Evolutionary conservation across 2,329 filamentous ascomycete genomes (phyloP), one percentile per base, ranked within the genome.

Genomic region (Alternaria gansuensis): DNA sequence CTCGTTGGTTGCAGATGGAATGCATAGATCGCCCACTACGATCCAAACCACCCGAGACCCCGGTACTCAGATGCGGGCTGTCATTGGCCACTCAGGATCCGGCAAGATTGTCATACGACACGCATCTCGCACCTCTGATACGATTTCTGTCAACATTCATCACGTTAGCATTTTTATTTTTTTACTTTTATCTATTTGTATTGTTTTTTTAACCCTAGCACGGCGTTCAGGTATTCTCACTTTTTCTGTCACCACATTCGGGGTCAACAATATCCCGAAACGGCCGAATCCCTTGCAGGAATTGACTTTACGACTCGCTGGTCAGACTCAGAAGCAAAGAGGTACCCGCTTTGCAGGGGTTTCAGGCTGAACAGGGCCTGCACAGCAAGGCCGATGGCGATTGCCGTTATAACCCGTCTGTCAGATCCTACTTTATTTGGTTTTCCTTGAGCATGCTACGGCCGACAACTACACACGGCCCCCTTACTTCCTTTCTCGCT

Each of bases 261-360:
- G 59, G 51, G 62, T 66, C 66, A 65, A 65, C 63, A 62, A 57
- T 23, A 59, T 31, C 61, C 69, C 69, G 64, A 69, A 65, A 68
- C 64, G 49, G 59, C 63, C 60, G 48, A 52, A 51, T 54, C 61
- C 46, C 54, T 66, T 58, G 46, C 59, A 55, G 67, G 58, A 54
- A 53, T 64, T 60, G 46, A 56, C 57, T 60, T 61, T 59, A 59
- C 62, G 54, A 62, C 58, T 70, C 62, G 65, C 63, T 62, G 57
- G 67, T 66, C 66, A 75, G 75, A 74, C 67, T 66, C 66, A 75
- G 75, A 74, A 76, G 73, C 69, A 75, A 73, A 56, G 54, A 62
- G 50, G 51, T 63, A 54, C 55, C 61, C 65, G 59, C 65, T 68
- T 55, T 39, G 24, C 68, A 69, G 59, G 51, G 62, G 72, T 73